These are phyloP conservation scores for Penicillium cosmopolitanum DNA, from an alignment of 495 filamentous ascomycete genomes.

Conservation along the genomic window DNA sequence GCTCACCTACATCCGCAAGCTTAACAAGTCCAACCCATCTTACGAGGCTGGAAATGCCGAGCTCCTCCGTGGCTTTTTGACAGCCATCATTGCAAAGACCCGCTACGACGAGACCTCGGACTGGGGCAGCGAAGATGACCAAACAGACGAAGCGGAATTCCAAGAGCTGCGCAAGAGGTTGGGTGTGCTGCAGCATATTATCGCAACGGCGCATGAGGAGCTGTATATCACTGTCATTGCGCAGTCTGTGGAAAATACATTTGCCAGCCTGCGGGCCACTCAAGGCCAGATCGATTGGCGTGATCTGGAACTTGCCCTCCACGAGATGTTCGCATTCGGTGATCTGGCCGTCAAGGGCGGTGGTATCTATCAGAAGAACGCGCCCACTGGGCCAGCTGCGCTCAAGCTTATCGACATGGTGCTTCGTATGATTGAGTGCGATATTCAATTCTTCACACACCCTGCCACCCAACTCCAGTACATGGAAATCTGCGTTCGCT, in stretches of 20 bases:
- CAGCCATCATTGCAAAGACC: slow-evolving; percentile 93
- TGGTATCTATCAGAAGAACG: slow-evolving; percentile 79
- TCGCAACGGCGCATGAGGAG: slow-evolving; percentile 80
- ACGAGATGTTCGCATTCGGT: slow-evolving; percentile 97
- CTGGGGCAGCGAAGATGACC: slow-evolving; percentile 93
- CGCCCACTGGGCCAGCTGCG: slow-evolving; percentile 72
- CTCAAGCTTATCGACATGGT: slow-evolving; percentile 87
- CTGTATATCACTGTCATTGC: slow-evolving; percentile 86
- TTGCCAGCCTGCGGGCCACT: slow-evolving; percentile 71
- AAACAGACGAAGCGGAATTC: slow-evolving; percentile 98
- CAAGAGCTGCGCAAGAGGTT: slow-evolving; percentile 88
- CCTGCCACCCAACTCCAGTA: slow-evolving; percentile 92
- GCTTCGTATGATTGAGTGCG: slow-evolving; percentile 88
- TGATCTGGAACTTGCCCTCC: slow-evolving; percentile 91
- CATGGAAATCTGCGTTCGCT: slow-evolving; percentile 97
- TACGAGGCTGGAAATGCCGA: slow-evolving; percentile 69
- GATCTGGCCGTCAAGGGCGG: slow-evolving; percentile 85
- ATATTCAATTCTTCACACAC: slow-evolving; percentile 82
- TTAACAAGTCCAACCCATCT: slow-evolving; percentile 60
- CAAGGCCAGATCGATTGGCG: slow-evolving; percentile 85
- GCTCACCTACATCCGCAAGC: slow-evolving; percentile 82
- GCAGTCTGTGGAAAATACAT: slow-evolving; percentile 79
- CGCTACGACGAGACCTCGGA: slow-evolving; percentile 91
- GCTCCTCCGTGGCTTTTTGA: slow-evolving; percentile 84
- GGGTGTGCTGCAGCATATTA: slow-evolving; percentile 85